phyloP scores from a whole-genome alignment of 2,329 filamentous ascomycete species.

The Monosporascus ibericus region DNA sequence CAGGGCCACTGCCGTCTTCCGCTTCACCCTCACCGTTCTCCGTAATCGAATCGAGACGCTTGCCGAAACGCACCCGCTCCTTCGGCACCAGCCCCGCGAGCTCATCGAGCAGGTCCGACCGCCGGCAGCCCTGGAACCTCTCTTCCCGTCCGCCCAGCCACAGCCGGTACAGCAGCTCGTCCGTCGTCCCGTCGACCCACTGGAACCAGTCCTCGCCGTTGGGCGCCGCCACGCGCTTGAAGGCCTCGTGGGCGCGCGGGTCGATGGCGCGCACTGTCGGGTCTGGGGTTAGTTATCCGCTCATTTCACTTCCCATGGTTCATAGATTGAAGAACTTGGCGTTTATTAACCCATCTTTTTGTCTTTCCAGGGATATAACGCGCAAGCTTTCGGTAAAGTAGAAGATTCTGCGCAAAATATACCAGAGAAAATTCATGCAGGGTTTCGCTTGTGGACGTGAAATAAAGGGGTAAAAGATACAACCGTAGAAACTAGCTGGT shows the following conservation, averaged over 20 bases:
- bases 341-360: too few species aligned
- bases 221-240: conserved; percentile 25
- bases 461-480: too few species aligned
- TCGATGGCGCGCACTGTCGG: conserved; percentile 15
- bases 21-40: not conserved
- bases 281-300: too few species aligned
- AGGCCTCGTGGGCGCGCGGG: conserved; percentile 30
- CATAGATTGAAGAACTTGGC: too few species aligned
- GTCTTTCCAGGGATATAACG: too few species aligned
- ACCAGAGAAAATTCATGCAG: too few species aligned
- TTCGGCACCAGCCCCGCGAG: conserved; percentile 27
- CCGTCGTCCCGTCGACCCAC: conserved; percentile 32
- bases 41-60: conserved; percentile 25
- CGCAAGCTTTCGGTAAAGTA: too few species aligned
- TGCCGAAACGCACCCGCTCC: conserved; percentile 25
- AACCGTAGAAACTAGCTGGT: too few species aligned
- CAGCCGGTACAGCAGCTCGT: conserved; percentile 28
- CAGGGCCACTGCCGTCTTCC: conserved; percentile 10
- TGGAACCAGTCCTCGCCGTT: conserved; percentile 37
- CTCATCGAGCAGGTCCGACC: conserved; percentile 34
- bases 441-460: too few species aligned
- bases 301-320: too few species aligned
- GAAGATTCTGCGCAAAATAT: too few species aligned
- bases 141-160: conserved; percentile 23
- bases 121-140: conserved; percentile 34